Base-by-base conservation (phyloP, 2,329 filamentous ascomycete genomes). In the Epichloe bromicola region DNA sequence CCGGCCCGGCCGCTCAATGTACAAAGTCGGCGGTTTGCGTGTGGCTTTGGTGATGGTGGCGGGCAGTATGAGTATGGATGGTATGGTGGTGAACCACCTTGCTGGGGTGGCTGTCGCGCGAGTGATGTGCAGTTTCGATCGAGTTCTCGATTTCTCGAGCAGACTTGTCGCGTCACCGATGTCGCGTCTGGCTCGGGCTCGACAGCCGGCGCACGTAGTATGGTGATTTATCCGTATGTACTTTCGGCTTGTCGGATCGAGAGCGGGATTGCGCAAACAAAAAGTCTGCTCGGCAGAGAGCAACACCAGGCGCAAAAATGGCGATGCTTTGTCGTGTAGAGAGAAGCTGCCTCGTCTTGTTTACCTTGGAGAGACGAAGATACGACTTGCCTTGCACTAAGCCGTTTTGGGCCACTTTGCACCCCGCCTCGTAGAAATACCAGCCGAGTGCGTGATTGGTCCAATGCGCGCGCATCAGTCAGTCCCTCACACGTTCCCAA, bases 291-390 rank as follows among this genome's bases (percentile, higher is more conserved):
- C 47, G 23, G 33, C 30, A 20, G 37, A 14, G 30, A 26, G 30
- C 37, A 38, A 33, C 37, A 12, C 41, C 38, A 23, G 50, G 43
- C 52, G 48, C 38, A 34, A 34, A 40, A 52, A 44, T 51, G 45
- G 34, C 41, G 48, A 54, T 54, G 14, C 26, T 44, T 48, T 36
- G 49, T 41, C 48, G 41, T 52, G 54, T 51, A 50, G 50, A 52
- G 33, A 26, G 46, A 50, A 46, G 45, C 39, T 50, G 50, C 45
- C 48, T 51, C 46, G 41, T 53, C 51, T 56, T 57, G 55, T 57
- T 57, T 57, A 57, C 53, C 50, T 54, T 26, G 17, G 42, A 50
- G 34, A 34, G 51, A 47, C 48, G 39, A 50, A 23, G 48, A 46
- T 43, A 36, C 36, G 47, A 40, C 37, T 49, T 4, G 23, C 8